Evolutionary conservation across 2,329 filamentous ascomycete species (phyloP).

Genomic region (Aspergillus persii): DNA sequence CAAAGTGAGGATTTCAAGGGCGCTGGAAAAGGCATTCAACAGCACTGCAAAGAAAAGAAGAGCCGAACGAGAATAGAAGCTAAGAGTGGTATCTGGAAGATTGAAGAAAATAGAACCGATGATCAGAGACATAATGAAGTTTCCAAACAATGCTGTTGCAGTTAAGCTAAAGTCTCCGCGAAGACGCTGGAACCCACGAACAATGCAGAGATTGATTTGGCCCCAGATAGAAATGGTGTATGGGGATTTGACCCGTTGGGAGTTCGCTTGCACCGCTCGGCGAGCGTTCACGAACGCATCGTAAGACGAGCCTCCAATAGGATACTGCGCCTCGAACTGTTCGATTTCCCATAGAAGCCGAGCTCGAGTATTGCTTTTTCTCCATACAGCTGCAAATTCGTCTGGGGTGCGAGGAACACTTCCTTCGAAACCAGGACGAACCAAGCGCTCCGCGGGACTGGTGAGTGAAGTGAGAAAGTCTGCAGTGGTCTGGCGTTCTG

Average conservation of each 20-base stretch:
- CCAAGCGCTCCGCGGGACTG: slow-evolving; percentile 58
- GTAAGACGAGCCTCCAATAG: slow-evolving; percentile 13
- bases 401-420: slow-evolving; percentile 63
- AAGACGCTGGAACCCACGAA: slow-evolving; percentile 13
- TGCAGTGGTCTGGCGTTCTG: slow-evolving; percentile 62
- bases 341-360: slow-evolving; percentile 31
- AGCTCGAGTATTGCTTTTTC: slow-evolving; percentile 26
- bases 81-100: slow-evolving; percentile 2
- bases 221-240: slow-evolving; percentile 13
- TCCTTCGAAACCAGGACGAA: slow-evolving; percentile 57
- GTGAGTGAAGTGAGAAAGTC: slow-evolving; percentile 69
- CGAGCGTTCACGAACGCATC: slow-evolving; percentile 2
- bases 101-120: slow-evolving; percentile 15
- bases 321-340: slow-evolving; percentile 28
- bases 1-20: slow-evolving; percentile 5
- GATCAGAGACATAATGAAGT: slow-evolving; percentile 11
- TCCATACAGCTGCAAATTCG: slow-evolving; percentile 58
- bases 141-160: slow-evolving; percentile 3
- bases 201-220: slow-evolving; percentile 12
- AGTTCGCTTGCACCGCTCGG: slow-evolving; percentile 1
- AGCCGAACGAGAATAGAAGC: slow-evolving; percentile 13
- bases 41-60: slow-evolving; percentile 8
- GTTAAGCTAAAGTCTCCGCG: slow-evolving; percentile 12
- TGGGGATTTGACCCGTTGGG: slow-evolving; percentile 10
- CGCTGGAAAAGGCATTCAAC: slow-evolving; percentile 3